phyloP scores from a whole-genome alignment of 768 basidiomycete species.

The Neoboletus subvelutipes region DNA sequence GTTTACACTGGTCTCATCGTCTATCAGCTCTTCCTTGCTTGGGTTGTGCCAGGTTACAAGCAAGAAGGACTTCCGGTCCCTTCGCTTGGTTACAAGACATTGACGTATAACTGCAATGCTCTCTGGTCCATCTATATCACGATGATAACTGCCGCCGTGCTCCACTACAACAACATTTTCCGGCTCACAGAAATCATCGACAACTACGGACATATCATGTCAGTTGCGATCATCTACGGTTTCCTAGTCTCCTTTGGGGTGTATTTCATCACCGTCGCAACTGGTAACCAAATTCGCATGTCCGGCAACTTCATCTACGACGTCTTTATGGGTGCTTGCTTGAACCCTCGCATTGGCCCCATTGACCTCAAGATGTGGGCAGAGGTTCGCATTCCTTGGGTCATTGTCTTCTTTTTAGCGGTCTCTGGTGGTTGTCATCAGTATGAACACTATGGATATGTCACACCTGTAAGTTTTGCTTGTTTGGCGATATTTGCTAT shows the following conservation, averaged over 20 bases:
- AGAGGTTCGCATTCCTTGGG: conserved; percentile 96
- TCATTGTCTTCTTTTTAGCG: conserved; percentile 89
- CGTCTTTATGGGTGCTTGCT: conserved; percentile 92
- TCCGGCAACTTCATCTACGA: conserved; percentile 95
- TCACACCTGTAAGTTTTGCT: conserved; percentile 69
- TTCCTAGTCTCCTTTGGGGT: conserved; percentile 78
- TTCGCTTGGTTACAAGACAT: conserved; percentile 86
- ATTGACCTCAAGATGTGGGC: conserved; percentile 99
- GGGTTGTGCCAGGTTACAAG: conserved; percentile 85
- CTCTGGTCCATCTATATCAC: conserved; percentile 82
- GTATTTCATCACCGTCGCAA: conserved; percentile 75
- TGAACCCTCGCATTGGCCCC: conserved; percentile 90
- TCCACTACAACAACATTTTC: conserved; percentile 83
- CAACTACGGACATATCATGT: conserved; percentile 94
- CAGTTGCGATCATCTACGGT: conserved; percentile 90
- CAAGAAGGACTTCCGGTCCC: conserved; percentile 97
- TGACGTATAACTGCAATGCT: conserved; percentile 98
- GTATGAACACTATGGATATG: conserved; percentile 87
- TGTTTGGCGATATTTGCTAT: background rate
- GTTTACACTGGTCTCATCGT: conserved; percentile 87
- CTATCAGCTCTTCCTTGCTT: conserved; percentile 88
- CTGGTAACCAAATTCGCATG: conserved; percentile 86
- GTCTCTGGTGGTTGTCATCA: conserved; percentile 95
- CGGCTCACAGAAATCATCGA: conserved; percentile 93
- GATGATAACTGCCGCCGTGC: conserved; percentile 64